Evolutionary conservation across 1,284 basidiomycete species (phyloP).

Genomic region (Naganishia sp.): DNA sequence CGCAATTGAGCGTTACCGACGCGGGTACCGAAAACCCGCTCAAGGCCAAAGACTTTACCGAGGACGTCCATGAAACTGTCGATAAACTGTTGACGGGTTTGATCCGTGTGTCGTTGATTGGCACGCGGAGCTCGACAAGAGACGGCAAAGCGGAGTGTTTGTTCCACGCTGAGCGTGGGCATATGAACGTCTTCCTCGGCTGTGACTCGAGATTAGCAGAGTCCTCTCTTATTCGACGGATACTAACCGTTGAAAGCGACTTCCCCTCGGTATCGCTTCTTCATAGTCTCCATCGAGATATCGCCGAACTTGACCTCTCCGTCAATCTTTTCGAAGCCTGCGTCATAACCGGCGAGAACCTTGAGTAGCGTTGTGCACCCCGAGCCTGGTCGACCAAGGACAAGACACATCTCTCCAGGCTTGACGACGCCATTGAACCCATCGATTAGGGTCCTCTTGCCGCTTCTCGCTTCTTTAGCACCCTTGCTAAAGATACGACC

Average conservation of each 20-base stretch:
- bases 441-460: slow-evolving; percentile 42
- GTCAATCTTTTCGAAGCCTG: slow-evolving; percentile 53
- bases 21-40: slow-evolving; percentile 72
- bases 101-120: slow-evolving; percentile 34
- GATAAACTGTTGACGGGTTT: slow-evolving; percentile 55
- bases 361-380: slow-evolving; percentile 58
- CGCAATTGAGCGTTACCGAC: slow-evolving; percentile 74
- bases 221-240: neutral
- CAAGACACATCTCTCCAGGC: slow-evolving; percentile 52
- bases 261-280: slow-evolving; percentile 26
- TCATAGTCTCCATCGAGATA: slow-evolving; percentile 44
- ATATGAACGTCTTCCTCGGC: slow-evolving; percentile 26
- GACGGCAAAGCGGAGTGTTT: slow-evolving; percentile 50
- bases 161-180: slow-evolving; percentile 47
- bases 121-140: slow-evolving; percentile 36
- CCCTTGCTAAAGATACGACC: neutral
- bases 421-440: slow-evolving; percentile 44
- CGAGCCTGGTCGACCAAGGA: slow-evolving; percentile 51
- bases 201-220: neutral
- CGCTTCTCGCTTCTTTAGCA: slow-evolving; percentile 38
- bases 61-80: slow-evolving; percentile 60
- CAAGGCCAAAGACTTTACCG: slow-evolving; percentile 71
- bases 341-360: slow-evolving; percentile 51
- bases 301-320: slow-evolving; percentile 54
- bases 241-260: slow-evolving; percentile 23